These are phyloP conservation scores for Dendrobium catenatum DNA, from an alignment of 106 monocot species.

Conservation along the genomic window DNA sequence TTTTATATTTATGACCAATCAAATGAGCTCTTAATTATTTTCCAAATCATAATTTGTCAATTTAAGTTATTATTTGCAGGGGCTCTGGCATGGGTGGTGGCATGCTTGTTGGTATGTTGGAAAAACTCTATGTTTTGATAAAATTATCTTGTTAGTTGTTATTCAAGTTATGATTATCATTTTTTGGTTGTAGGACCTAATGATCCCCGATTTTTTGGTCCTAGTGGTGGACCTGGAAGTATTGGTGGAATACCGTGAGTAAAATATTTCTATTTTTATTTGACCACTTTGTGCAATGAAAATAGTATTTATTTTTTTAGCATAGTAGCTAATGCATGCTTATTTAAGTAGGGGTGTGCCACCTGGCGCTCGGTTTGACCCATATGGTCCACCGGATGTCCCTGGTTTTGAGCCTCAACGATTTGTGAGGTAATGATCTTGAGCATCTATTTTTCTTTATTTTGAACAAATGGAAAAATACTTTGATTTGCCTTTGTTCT, in stretches of 20 bases:
- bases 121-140: not conserved
- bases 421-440: constrained; percentile 53
- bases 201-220: constrained; percentile 71
- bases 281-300: not conserved
- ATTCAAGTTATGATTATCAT: not conserved
- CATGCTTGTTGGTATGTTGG: constrained; percentile 77
- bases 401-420: constrained; percentile 70
- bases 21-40: not conserved
- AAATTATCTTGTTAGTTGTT: constrained; percentile 1
- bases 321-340: not conserved
- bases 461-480: not conserved
- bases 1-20: not conserved
- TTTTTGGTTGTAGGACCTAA: constrained; percentile 50
- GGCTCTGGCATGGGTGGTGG: constrained; percentile 40
- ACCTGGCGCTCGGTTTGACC: constrained; percentile 77
- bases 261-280: constrained; percentile 1
- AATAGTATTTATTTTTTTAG: not conserved
- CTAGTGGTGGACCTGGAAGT: constrained; percentile 19
- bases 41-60: not conserved
- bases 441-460: not conserved
- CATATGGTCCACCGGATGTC: constrained; percentile 81
- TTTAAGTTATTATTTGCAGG: constrained; percentile 26
- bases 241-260: constrained; percentile 59
- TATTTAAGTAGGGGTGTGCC: constrained; percentile 47
- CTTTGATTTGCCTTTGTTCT: not conserved